A percentile compares a stretch with the other conserved stretches of the same genome.
These are phyloP conservation scores for Hirschioporus abietinus DNA, from an alignment of 768 basidiomycete genomes.

Conservation along the genomic window DNA sequence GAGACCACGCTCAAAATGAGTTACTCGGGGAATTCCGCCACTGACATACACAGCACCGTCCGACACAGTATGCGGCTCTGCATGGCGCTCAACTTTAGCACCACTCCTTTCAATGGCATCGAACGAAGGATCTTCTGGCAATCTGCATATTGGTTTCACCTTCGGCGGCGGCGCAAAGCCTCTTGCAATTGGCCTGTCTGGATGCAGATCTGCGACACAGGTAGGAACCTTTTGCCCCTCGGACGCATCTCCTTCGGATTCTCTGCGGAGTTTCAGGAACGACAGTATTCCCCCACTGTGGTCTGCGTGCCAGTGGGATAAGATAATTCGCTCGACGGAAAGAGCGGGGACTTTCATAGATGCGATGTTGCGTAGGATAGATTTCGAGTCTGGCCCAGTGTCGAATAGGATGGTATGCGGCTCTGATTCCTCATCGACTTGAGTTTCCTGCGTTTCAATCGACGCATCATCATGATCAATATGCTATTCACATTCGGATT, in stretches of 20 bases:
- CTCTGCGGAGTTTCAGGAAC: slow-evolving; percentile 45
- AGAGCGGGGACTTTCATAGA: slow-evolving; percentile 53
- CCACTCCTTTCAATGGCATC: slow-evolving; percentile 52
- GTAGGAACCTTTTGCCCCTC: neutral
- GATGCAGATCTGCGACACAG: slow-evolving; percentile 70
- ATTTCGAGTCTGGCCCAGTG: slow-evolving; percentile 73
- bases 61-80: slow-evolving; percentile 61
- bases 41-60: slow-evolving; percentile 67
- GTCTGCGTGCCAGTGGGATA: slow-evolving; percentile 80
- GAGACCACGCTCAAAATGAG: slow-evolving; percentile 63
- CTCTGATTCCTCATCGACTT: slow-evolving; percentile 33
- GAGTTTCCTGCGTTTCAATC: slow-evolving; percentile 46
- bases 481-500: neutral
- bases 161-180: slow-evolving; percentile 67
- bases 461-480: neutral
- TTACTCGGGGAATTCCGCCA: slow-evolving; percentile 72
- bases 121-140: slow-evolving; percentile 71
- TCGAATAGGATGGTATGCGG: slow-evolving; percentile 69
- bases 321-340: slow-evolving; percentile 55
- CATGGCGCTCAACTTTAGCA: slow-evolving; percentile 50
- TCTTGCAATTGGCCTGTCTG: slow-evolving; percentile 64
- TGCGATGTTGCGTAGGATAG: slow-evolving; percentile 66
- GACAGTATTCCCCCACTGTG: slow-evolving; percentile 71
- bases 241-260: slow-evolving; percentile 15
- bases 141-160: slow-evolving; percentile 48